Percentiles rank a stretch among this genome's conserved stretches.
These are phyloP conservation scores for Limonium bicolor DNA, from an alignment of 148 eudicot genomes.

Conservation along the genomic window DNA sequence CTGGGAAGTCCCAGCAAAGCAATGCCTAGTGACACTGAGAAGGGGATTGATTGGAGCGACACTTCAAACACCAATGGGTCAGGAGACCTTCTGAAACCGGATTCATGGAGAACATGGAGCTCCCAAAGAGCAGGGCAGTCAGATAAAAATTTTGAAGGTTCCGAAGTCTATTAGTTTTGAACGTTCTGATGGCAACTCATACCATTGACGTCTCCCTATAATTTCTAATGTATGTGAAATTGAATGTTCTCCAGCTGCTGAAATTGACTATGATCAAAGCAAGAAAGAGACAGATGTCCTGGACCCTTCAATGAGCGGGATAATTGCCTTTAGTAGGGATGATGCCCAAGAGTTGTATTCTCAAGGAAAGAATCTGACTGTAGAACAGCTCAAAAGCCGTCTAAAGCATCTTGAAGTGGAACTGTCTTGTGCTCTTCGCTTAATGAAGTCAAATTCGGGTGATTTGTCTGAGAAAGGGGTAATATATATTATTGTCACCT, in stretches of 20 bases:
- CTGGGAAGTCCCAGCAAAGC: slow-evolving; percentile 9
- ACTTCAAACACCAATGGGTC: slow-evolving; percentile 11
- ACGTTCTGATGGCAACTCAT: not conserved
- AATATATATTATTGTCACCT: too few relatives aligned
- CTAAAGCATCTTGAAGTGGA: slow-evolving; percentile 59
- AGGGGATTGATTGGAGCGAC: not conserved
- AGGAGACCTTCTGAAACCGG: slow-evolving; percentile 22
- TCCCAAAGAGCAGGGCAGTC: slow-evolving; percentile 36
- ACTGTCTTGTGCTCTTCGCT: slow-evolving; percentile 43
- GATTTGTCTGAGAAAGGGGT: slow-evolving; percentile 17
- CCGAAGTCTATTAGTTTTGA: not conserved
- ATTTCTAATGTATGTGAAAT: not conserved
- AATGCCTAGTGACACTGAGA: slow-evolving; percentile 7
- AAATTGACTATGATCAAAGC: slow-evolving; percentile 22
- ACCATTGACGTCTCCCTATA: not conserved
- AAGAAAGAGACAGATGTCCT: slow-evolving; percentile 4
- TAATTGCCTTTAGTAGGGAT: slow-evolving; percentile 9
- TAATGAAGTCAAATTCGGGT: slow-evolving; percentile 34
- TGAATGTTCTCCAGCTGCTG: slow-evolving; percentile 35
- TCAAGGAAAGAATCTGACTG: slow-evolving; percentile 5
- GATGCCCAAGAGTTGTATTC: slow-evolving; percentile 6
- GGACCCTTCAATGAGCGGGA: slow-evolving; percentile 15
- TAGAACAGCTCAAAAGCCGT: slow-evolving; percentile 26
- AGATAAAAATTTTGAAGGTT: slow-evolving; percentile 56
- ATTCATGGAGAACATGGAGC: slow-evolving; percentile 58